Evolutionary conservation across 371 early-diverging fungal genomes (phyloP).

Genomic region (Quaeritorhiza haematococci): DNA sequence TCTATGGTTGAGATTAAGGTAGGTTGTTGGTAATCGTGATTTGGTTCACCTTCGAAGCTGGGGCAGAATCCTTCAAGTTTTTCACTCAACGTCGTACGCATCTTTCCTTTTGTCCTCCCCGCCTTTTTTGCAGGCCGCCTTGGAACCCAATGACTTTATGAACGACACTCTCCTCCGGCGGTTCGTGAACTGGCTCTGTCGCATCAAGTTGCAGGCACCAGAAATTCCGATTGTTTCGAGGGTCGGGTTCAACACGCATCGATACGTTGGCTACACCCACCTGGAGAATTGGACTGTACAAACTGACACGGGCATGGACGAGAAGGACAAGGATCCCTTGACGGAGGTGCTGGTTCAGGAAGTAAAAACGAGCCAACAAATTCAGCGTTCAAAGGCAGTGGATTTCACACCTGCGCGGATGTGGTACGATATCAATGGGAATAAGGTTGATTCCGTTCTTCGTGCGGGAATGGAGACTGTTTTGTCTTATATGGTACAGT

Average conservation of each 20-base stretch:
- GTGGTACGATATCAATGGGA: constrained; percentile 45
- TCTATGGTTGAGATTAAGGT: no score
- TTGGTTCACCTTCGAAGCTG: no score
- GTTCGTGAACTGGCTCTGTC: no score
- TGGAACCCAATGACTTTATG: no score
- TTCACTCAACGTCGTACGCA: no score
- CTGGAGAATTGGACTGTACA: neutral
- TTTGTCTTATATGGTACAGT: constrained; percentile 32
- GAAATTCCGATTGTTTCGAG: neutral
- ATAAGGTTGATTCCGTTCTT: constrained; percentile 27
- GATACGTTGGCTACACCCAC: neutral
- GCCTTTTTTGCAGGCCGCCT: no score
- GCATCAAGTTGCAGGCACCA: neutral
- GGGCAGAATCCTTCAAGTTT: no score
- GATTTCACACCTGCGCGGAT: constrained; percentile 24
- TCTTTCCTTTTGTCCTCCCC: no score
- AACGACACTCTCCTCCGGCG: no score
- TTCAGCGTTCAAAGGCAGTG: neutral
- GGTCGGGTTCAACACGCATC: neutral
- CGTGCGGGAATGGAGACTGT: constrained; percentile 39
- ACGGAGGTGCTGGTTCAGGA: constrained; percentile 6
- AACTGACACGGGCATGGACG: neutral
- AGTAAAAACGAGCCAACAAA: no score
- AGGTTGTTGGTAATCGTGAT: no score
- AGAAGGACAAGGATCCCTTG: neutral